Percentiles rank a stretch among this genome's conserved stretches.
phyloP scores from a whole-genome alignment of 1,139 yeast species.

The Petasospora rhodanensis region DNA sequence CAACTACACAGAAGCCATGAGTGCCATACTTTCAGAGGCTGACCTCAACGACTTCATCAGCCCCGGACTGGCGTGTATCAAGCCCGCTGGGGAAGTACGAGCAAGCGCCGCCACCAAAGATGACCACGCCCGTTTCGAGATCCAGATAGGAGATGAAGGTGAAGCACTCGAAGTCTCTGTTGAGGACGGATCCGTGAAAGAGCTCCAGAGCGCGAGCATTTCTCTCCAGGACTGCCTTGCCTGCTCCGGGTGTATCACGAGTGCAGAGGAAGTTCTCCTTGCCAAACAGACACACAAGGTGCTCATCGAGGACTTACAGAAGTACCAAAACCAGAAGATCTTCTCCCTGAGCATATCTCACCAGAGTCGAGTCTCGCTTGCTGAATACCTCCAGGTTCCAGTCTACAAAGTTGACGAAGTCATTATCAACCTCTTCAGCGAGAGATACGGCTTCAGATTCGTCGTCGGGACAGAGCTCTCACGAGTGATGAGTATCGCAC shows the following conservation, averaged over 20 bases:
- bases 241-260: conserved; percentile 95
- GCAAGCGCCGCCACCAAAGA: conserved; percentile 24
- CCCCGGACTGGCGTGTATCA: conserved; percentile 93
- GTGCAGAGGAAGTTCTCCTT: conserved; percentile 89
- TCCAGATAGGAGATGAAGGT: conserved; percentile 64
- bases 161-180: conserved; percentile 62
- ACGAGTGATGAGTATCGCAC: conserved; percentile 61
- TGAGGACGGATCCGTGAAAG: conserved; percentile 38
- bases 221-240: conserved; percentile 92
- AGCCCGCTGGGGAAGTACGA: conserved; percentile 57
- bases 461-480: conserved; percentile 87
- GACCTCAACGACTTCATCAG: conserved; percentile 91
- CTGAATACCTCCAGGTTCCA: conserved; percentile 56
- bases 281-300: conserved; percentile 88
- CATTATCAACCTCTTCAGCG: conserved; percentile 52
- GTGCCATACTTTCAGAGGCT: conserved; percentile 81
- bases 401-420: conserved; percentile 58
- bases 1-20: conserved; percentile 43
- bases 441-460: conserved; percentile 62
- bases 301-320: conserved; percentile 53
- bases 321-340: conserved; percentile 29
- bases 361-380: conserved; percentile 79
- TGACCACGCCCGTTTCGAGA: conserved; percentile 39
- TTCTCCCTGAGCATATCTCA: conserved; percentile 83
- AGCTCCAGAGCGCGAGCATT: conserved; percentile 77